phyloP scores from a whole-genome alignment of 768 basidiomycete species.

The Paxillus rubicundulus region DNA sequence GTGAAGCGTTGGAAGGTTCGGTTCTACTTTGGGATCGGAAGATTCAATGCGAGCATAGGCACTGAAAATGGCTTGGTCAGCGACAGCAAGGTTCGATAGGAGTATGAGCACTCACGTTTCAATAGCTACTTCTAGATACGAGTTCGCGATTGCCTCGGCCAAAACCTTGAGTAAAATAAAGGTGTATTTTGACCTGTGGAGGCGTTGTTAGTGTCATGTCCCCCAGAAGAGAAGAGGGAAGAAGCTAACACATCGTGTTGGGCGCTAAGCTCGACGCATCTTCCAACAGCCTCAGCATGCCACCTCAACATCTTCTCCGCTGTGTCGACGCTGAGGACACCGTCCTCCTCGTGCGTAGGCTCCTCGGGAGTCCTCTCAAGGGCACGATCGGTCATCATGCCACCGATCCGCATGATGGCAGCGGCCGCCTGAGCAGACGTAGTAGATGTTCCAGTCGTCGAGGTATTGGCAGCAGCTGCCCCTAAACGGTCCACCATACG shows the following conservation, averaged over 20 bases:
- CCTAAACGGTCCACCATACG: constrained; percentile 86
- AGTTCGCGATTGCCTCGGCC: constrained; percentile 79
- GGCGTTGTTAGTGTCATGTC: constrained; percentile 2
- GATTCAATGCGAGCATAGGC: constrained; percentile 68
- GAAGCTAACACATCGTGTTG: constrained; percentile 76
- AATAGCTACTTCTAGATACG: constrained; percentile 87
- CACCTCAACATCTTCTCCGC: constrained; percentile 93
- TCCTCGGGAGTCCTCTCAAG: constrained; percentile 63
- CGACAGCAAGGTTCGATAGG: background rate
- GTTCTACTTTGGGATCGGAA: constrained; percentile 76
- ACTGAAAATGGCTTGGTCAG: constrained; percentile 39
- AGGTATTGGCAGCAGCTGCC: constrained; percentile 66
- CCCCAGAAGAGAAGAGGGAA: background rate
- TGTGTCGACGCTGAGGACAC: constrained; percentile 65
- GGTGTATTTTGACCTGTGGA: constrained; percentile 80
- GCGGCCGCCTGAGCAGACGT: constrained; percentile 85
- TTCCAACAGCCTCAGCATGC: constrained; percentile 96
- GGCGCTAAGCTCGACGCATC: constrained; percentile 87
- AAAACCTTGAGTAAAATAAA: constrained; percentile 79
- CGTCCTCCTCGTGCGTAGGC: constrained; percentile 76
- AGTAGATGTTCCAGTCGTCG: constrained; percentile 55
- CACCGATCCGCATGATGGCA: constrained; percentile 85
- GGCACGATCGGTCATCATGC: constrained; percentile 56
- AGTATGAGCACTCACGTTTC: constrained; percentile 71
- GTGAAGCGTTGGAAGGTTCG: constrained; percentile 64